Evolutionary conservation across 1,284 basidiomycete species (phyloP).

Genomic region (Tilletiaria anomala): DNA sequence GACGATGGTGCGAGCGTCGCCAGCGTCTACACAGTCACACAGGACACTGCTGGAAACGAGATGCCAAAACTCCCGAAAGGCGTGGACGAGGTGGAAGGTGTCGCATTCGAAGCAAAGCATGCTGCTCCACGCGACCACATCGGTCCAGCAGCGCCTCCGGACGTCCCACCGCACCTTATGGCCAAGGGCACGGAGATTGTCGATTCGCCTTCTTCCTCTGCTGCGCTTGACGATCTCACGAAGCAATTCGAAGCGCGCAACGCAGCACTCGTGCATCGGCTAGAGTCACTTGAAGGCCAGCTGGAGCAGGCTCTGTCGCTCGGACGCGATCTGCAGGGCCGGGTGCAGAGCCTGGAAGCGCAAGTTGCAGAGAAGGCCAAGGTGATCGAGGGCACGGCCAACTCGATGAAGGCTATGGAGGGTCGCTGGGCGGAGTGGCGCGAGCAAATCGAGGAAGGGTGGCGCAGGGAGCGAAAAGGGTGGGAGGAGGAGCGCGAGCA

Average conservation of each 20-base stretch:
- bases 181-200: too few species aligned
- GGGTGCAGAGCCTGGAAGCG: constrained; percentile 62
- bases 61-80: constrained; percentile 2
- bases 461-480: constrained; percentile 54
- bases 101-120: neutral
- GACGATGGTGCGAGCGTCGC: constrained; percentile 31
- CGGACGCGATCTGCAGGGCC: constrained; percentile 57
- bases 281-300: too few species aligned
- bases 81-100: constrained; percentile 7
- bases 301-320: too few species aligned
- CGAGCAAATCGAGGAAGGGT: constrained; percentile 35
- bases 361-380: constrained; percentile 65
- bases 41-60: constrained; percentile 3
- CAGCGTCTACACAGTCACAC: constrained; percentile 28
- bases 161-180: too few species aligned
- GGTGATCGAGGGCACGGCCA: constrained; percentile 51
- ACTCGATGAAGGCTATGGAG: constrained; percentile 49
- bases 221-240: too few species aligned
- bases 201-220: too few species aligned
- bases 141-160: too few species aligned
- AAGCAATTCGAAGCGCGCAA: too few species aligned
- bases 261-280: too few species aligned
- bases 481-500: constrained; percentile 69
- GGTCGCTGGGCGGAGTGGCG: constrained; percentile 55
- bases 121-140: too few species aligned